A percentile compares a stretch with the other conserved stretches of the same genome.
Evolutionary conservation across 805 yeast species (phyloP).

Genomic region (Yamadazyma akitaensis): DNA sequence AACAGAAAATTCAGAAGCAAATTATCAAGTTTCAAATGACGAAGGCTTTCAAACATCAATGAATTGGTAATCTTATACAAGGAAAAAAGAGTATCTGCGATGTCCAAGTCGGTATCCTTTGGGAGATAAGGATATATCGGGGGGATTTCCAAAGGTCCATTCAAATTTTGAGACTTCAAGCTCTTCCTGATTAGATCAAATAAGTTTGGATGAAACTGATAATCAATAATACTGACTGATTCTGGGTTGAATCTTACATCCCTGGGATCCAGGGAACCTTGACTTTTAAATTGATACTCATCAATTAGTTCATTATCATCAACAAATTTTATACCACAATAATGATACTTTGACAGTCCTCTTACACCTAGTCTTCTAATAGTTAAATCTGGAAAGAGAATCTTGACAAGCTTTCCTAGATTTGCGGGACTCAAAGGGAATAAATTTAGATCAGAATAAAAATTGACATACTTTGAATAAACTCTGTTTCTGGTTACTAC

Average conservation of each 20-base stretch:
- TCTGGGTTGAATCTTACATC: slow-evolving; percentile 2
- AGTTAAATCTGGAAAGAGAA: slow-evolving; percentile 61
- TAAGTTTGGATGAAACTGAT: slow-evolving; percentile 29
- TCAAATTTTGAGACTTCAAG: slow-evolving; percentile 13
- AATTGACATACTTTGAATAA: slow-evolving; percentile 39
- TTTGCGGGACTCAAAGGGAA: slow-evolving; percentile 73
- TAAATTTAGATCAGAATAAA: slow-evolving; percentile 39
- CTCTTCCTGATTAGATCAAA: slow-evolving; percentile 20
- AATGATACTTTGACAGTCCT: slow-evolving; percentile 81
- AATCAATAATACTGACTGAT: slow-evolving; percentile 11
- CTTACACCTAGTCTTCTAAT: slow-evolving; percentile 80
- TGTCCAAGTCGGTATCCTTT: slow-evolving; percentile 48
- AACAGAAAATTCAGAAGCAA: slow-evolving; percentile 51
- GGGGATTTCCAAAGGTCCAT: slow-evolving; percentile 27
- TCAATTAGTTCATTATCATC: slow-evolving; percentile 6
- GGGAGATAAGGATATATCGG: slow-evolving; percentile 44
- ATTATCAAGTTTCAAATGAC: slow-evolving; percentile 64
- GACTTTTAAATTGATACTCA: slow-evolving; percentile 6
- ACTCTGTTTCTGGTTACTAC: slow-evolving; percentile 43
- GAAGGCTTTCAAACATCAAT: slow-evolving; percentile 58
- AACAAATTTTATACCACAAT: slow-evolving; percentile 57
- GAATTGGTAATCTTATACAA: slow-evolving; percentile 64
- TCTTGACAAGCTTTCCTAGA: slow-evolving; percentile 69
- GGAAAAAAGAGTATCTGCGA: slow-evolving; percentile 58
- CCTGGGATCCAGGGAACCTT: not conserved